A percentile compares a stretch with the other conserved stretches of the same genome.
These are phyloP conservation scores for Austroboletus niveus DNA, from an alignment of 1,284 basidiomycete species.

Conservation along the genomic window DNA sequence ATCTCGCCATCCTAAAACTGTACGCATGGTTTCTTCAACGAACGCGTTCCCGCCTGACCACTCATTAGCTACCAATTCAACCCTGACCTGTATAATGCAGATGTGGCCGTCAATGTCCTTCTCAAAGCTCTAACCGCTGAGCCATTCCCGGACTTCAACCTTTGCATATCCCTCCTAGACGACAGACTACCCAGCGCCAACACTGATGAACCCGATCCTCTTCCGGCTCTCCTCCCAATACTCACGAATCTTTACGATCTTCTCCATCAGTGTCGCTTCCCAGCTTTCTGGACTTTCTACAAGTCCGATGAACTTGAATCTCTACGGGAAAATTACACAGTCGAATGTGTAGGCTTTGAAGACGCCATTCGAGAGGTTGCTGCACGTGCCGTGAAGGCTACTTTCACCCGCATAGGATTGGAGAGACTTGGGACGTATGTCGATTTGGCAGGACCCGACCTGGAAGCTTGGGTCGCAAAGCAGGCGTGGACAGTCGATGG, in stretches of 20 bases:
- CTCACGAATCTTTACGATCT: slow-evolving; percentile 75
- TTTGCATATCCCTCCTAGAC: slow-evolving; percentile 87
- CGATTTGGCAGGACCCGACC: slow-evolving; percentile 63
- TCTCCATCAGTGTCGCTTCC: slow-evolving; percentile 87
- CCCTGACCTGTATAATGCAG: slow-evolving; percentile 87
- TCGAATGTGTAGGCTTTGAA: slow-evolving; percentile 80
- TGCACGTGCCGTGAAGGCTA: slow-evolving; percentile 72
- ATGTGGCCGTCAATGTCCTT: slow-evolving; percentile 92
- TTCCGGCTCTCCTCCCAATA: slow-evolving; percentile 72
- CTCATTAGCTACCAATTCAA: slow-evolving; percentile 92
- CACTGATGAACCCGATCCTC: slow-evolving; percentile 78
- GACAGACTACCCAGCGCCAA: slow-evolving; percentile 61
- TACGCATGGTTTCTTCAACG: slow-evolving; percentile 28
- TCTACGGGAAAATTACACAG: slow-evolving; percentile 82
- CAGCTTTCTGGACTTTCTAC: slow-evolving; percentile 83
- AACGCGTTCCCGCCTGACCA: slow-evolving; percentile 5
- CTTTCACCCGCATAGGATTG: slow-evolving; percentile 74
- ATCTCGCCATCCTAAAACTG: slow-evolving; percentile 88
- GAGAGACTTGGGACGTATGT: slow-evolving; percentile 73
- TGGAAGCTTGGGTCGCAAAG: slow-evolving; percentile 65
- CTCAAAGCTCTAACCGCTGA: slow-evolving; percentile 84
- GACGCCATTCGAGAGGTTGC: slow-evolving; percentile 76
- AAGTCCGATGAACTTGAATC: slow-evolving; percentile 63
- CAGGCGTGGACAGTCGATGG: slow-evolving; percentile 76
- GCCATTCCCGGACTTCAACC: slow-evolving; percentile 90